Evolutionary conservation across 2,329 filamentous ascomycete genomes (phyloP), one percentile per base, ranked within the genome.

Genomic region (Hortaea werneckii): DNA sequence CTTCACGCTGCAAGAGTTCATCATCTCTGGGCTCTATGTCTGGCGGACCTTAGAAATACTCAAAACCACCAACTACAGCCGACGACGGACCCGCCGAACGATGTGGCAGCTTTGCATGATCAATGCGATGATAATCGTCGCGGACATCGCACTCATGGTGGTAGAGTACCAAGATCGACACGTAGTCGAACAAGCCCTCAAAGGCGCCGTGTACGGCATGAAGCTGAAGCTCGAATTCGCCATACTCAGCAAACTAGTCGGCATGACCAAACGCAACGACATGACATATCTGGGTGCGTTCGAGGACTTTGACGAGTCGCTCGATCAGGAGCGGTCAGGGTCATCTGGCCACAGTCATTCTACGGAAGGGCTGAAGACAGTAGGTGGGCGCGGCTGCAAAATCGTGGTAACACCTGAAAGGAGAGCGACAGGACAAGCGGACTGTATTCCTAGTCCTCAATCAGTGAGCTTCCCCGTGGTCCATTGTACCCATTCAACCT

Each of bases 1-100:
- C 11, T 69, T 67, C 54, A 65, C 64, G 39, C 20, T 67, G 0
- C 66, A 67, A 45, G 65, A 68, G 42, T 54, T 54, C 13, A 48
- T 56, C 42, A 64, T 58, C 29, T 58, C 55, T 1, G 50, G 46
- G 10, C 44, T 58, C 29, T 58, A 57, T 44, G 47, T 58, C 4
- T 49, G 50, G 38, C 50, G 53, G 28, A 47, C 50, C 1, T 11
- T 45, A 6, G 39, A 49, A 11, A 50, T 49, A 37, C 40, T 51
- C 7, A 37, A 38, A 13, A 35, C 40, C 12, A 41, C 35, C 5
- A 28, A 26, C 7, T 27, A 12, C 26, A 35, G 40, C 28, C 41
- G 44, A 20, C 30, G 27, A 28, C 45, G 46, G 1, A 53, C 51
- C 3, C 50, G 57, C 12, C 52, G 50, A 20, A 51, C 58, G 38